Conservation (phyloP, 768 basidiomycete species). For the Mycena venus region DNA sequence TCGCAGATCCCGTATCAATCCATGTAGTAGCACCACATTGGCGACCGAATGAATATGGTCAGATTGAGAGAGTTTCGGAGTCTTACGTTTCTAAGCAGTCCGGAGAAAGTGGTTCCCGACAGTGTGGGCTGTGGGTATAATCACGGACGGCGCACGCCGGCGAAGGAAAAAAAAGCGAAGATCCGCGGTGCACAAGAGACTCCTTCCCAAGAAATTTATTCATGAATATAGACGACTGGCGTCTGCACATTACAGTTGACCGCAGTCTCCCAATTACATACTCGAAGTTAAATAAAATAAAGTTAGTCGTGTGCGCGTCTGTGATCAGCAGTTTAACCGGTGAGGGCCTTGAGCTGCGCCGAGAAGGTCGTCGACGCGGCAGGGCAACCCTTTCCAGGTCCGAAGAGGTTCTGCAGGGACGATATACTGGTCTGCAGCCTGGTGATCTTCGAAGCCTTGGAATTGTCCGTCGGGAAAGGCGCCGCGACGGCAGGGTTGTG, state of each 20-base stretch:
- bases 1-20: conserved; percentile 14
- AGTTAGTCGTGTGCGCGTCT: background rate
- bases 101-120: background rate
- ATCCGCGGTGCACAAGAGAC: background rate
- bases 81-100: conserved; percentile 23
- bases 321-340: no score
- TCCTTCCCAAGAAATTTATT: background rate
- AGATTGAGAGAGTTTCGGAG: background rate
- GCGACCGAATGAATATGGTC: background rate
- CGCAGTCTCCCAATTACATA: background rate
- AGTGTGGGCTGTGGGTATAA: background rate
- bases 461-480: conserved; percentile 74
- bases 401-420: conserved; percentile 80
- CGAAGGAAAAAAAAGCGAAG: no score
- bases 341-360: conserved; percentile 15
- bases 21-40: conserved; percentile 18
- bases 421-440: conserved; percentile 73
- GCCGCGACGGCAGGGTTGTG: conserved; percentile 71
- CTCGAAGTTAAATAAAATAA: background rate
- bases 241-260: background rate
- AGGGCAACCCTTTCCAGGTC: conserved; percentile 78
- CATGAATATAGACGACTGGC: background rate
- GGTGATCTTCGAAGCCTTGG: conserved; percentile 62
- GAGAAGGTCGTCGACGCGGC: conserved; percentile 70
- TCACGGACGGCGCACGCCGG: background rate